Conservation (phyloP, 2,329 filamentous ascomycete genomes). For the Penicillium occitanis region DNA sequence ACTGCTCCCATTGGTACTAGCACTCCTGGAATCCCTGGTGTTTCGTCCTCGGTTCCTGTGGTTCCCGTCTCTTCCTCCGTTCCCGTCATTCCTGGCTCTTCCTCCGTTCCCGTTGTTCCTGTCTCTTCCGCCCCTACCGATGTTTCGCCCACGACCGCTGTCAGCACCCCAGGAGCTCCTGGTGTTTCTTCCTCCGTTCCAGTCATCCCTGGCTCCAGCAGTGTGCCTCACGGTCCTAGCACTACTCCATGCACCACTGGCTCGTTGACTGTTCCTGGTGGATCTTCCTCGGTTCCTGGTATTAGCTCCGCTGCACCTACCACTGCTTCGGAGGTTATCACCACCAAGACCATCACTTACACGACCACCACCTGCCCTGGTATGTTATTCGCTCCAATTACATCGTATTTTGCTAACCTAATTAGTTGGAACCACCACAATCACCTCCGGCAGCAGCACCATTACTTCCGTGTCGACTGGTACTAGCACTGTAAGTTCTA, state of each 20-base stretch:
- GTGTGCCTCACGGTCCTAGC: neutral
- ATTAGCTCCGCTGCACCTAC: neutral
- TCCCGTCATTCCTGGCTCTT: neutral
- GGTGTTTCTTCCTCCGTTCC: neutral
- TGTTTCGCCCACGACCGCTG: neutral
- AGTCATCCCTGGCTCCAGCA: neutral
- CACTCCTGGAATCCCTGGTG: neutral
- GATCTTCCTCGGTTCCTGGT: conserved; percentile 3
- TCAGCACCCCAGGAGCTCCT: neutral
- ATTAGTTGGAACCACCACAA: conserved; percentile 4
- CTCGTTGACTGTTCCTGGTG: conserved; percentile 1
- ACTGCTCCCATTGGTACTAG: neutral
- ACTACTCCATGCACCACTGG: neutral
- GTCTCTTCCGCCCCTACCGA: neutral
- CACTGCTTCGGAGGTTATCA: conserved; percentile 1
- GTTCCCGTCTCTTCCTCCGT: neutral
- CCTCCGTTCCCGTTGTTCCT: neutral
- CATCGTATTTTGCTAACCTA: neutral
- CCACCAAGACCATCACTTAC: conserved; percentile 15
- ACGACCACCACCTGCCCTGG: conserved; percentile 19
- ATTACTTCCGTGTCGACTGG: conserved; percentile 14
- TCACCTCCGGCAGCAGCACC: conserved; percentile 16
- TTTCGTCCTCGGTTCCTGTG: neutral
- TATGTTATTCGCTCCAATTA: neutral
- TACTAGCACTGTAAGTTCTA: conserved; percentile 14